Percentiles rank a stretch among this genome's conserved stretches.
Evolutionary conservation across 768 basidiomycete genomes (phyloP).

Genomic region (Phaeolepiota aurea): DNA sequence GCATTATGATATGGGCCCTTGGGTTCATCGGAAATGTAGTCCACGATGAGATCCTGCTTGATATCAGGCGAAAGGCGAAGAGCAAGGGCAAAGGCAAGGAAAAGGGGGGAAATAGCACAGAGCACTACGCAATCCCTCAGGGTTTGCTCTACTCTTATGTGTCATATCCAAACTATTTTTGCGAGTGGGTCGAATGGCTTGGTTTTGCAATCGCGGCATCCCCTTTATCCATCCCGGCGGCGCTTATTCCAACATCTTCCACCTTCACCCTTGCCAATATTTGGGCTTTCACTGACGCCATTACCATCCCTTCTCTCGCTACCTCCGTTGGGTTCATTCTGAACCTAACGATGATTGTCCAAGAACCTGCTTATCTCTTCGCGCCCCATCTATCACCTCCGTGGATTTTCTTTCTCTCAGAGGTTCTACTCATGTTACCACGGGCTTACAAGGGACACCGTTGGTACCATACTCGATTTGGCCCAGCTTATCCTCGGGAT

Average conservation of each 20-base stretch:
- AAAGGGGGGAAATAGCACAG: slow-evolving; percentile 19
- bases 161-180: slow-evolving; percentile 90
- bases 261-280: slow-evolving; percentile 7
- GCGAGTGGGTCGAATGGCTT: slow-evolving; percentile 93
- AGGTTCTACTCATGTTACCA: slow-evolving; percentile 73
- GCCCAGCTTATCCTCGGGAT: slow-evolving; percentile 65
- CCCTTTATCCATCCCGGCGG: slow-evolving; percentile 21
- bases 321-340: slow-evolving; percentile 5
- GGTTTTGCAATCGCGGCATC: slow-evolving; percentile 80
- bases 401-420: slow-evolving; percentile 70
- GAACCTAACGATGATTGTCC: slow-evolving; percentile 7
- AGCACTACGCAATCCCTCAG: slow-evolving; percentile 75
- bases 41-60: slow-evolving; percentile 86
- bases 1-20: slow-evolving; percentile 54
- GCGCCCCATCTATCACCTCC: slow-evolving; percentile 53
- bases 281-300: background rate
- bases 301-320: slow-evolving; percentile 7
- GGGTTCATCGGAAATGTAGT: slow-evolving; percentile 77
- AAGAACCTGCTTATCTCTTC: slow-evolving; percentile 22
- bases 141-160: slow-evolving; percentile 70
- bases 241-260: too few relatives aligned
- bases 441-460: slow-evolving; percentile 72
- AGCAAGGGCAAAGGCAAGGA: slow-evolving; percentile 25
- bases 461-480: slow-evolving; percentile 81
- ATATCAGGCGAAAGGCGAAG: slow-evolving; percentile 62